phyloP scores from a whole-genome alignment of 2,329 filamentous ascomycete species.

The Beauveria sp. region DNA sequence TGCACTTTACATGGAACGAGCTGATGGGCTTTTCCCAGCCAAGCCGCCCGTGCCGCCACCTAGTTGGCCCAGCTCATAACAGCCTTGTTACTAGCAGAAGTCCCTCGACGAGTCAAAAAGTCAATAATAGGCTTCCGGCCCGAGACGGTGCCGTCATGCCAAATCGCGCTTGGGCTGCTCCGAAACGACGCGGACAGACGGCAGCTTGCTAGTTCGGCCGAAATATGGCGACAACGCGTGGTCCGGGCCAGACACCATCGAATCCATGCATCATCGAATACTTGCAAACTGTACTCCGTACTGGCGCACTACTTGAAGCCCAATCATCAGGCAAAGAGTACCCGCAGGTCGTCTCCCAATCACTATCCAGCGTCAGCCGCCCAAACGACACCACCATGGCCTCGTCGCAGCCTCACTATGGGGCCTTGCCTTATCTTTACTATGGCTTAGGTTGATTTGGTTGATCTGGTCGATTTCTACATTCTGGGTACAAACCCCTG shows the following conservation, averaged over 20 bases:
- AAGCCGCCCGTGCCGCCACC: not conserved
- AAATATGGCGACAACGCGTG: not conserved
- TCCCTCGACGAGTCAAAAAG: not conserved
- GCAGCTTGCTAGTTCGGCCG: not conserved
- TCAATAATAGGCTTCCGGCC: not conserved
- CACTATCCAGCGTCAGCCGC: not conserved
- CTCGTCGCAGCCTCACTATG: not conserved
- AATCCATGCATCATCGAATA: not conserved
- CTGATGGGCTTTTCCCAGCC: not conserved
- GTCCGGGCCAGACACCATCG: not conserved
- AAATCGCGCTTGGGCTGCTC: not conserved
- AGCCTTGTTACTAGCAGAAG: not conserved
- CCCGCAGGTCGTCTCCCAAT: too few species aligned
- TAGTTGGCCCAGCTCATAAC: too few species aligned
- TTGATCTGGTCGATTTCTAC: too few species aligned
- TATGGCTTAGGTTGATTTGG: not conserved
- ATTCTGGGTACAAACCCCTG: too few species aligned
- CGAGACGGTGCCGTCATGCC: not conserved
- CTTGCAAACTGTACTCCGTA: not conserved
- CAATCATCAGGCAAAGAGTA: not conserved
- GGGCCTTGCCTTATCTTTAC: not conserved
- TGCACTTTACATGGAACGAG: not conserved
- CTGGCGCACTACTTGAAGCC: not conserved
- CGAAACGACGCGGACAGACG: not conserved
- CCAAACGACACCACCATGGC: not conserved